These are phyloP conservation scores for Dichomitus squalens DNA, from an alignment of 1,284 basidiomycete species.

Conservation along the genomic window DNA sequence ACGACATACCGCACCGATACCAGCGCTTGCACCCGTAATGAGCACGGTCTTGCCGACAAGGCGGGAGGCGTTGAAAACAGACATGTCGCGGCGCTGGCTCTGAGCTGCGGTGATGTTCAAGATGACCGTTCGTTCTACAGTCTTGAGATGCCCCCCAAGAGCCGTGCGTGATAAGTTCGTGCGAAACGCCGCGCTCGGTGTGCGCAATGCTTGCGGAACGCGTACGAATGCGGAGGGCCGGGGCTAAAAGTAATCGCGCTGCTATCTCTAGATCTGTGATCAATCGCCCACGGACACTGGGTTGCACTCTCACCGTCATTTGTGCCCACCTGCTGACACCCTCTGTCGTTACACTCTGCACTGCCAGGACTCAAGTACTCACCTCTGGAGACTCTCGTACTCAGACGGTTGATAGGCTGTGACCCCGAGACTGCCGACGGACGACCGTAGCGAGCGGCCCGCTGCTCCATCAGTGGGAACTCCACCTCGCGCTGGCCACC, in stretches of 20 bases:
- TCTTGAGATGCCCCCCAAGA: background rate
- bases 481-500: too few species aligned
- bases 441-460: background rate
- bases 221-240: constrained; percentile 9
- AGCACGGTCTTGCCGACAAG: constrained; percentile 85
- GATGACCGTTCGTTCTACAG: constrained; percentile 8
- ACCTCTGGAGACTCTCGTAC: background rate
- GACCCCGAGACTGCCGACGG: too few species aligned
- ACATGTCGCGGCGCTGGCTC: constrained; percentile 49
- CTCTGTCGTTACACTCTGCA: background rate
- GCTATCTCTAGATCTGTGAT: constrained; percentile 27
- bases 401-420: background rate
- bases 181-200: constrained; percentile 7
- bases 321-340: constrained; percentile 4
- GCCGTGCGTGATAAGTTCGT: background rate
- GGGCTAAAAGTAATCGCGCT: constrained; percentile 14
- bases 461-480: constrained; percentile 3
- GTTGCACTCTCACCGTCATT: constrained; percentile 20
- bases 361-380: too few species aligned
- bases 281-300: constrained; percentile 14
- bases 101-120: constrained; percentile 8
- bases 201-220: constrained; percentile 23
- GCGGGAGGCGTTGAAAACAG: constrained; percentile 77
- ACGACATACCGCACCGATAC: constrained; percentile 73
- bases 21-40: constrained; percentile 84